Evolutionary conservation across 306 rosid species (phyloP).

Genomic region (Fragaria vesca): DNA sequence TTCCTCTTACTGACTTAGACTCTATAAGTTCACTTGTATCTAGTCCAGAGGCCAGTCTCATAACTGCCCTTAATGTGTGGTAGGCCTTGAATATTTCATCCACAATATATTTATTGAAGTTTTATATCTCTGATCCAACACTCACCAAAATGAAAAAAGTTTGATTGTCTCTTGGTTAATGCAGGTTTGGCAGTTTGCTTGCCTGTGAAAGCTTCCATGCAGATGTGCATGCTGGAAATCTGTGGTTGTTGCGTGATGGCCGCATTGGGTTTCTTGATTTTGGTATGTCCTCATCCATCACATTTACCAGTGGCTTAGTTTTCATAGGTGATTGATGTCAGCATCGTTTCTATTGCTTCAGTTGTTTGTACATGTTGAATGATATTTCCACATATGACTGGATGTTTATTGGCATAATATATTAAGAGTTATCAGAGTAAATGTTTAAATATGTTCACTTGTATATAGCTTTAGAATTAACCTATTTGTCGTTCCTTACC

Average conservation of each 20-base stretch:
- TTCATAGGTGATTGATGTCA: constrained; percentile 15
- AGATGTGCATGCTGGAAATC: constrained; percentile 95
- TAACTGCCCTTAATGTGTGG: constrained; percentile 96
- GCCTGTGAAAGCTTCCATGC: constrained; percentile 98
- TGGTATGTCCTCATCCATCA: constrained; percentile 46
- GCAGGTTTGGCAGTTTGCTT: constrained; percentile 99
- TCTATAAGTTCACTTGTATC: constrained; percentile 81
- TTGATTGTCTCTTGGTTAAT: constrained; percentile 23
- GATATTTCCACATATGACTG: neutral
- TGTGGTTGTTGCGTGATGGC: constrained; percentile 93
- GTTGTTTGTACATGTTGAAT: neutral
- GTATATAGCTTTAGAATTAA: neutral
- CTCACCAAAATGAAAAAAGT: neutral
- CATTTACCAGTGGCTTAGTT: neutral
- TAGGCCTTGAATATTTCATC: constrained; percentile 28
- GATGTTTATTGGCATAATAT: neutral
- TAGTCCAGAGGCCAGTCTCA: constrained; percentile 83
- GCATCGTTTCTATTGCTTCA: neutral
- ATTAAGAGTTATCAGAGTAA: neutral
- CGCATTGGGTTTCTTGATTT: constrained; percentile 97
- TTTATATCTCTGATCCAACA: neutral
- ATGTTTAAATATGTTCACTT: neutral
- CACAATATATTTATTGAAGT: constrained; percentile 9
- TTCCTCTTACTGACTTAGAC: constrained; percentile 90
- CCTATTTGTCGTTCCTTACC: neutral